Evolutionary conservation across 805 yeast genomes (phyloP).

Genomic region (Lachancea thermotolerans): DNA sequence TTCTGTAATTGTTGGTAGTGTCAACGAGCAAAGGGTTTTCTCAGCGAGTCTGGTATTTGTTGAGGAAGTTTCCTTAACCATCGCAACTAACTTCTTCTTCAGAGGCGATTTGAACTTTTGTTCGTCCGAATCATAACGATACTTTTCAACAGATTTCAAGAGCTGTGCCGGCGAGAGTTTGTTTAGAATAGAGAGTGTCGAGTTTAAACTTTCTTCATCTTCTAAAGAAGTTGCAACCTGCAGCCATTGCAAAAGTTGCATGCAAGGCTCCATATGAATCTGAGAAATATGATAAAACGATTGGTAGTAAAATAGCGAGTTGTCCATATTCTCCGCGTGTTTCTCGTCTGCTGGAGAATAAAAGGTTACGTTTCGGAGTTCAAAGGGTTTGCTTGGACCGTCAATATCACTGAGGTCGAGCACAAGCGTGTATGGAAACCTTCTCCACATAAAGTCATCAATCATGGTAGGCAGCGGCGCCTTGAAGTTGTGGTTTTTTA

Average conservation of each 20-base stretch:
- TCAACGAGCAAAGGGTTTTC: slow-evolving; percentile 45
- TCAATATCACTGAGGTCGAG: slow-evolving; percentile 28
- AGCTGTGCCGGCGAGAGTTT: slow-evolving; percentile 63
- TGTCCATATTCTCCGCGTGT: slow-evolving; percentile 15
- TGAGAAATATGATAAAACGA: slow-evolving; percentile 60
- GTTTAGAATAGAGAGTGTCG: slow-evolving; percentile 47
- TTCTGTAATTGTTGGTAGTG: slow-evolving; percentile 69
- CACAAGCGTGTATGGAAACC: slow-evolving; percentile 34
- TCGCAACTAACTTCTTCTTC: slow-evolving; percentile 29
- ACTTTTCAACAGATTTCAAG: slow-evolving; percentile 61
- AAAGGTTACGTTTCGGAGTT: slow-evolving; percentile 22
- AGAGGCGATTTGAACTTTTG: slow-evolving; percentile 51
- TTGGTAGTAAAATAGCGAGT: slow-evolving; percentile 55
- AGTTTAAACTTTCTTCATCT: slow-evolving; percentile 55
- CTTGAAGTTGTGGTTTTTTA: slow-evolving; percentile 41
- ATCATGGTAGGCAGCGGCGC: slow-evolving; percentile 31
- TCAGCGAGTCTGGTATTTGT: slow-evolving; percentile 39
- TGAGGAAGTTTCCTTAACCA: slow-evolving; percentile 15
- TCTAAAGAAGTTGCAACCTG: slow-evolving; percentile 74
- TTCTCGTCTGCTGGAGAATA: slow-evolving; percentile 17
- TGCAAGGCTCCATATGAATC: slow-evolving; percentile 60
- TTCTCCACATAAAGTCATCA: slow-evolving; percentile 34
- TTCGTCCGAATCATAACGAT: slow-evolving; percentile 82
- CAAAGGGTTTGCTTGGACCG: slow-evolving; percentile 11
- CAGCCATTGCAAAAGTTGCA: slow-evolving; percentile 82